These are phyloP conservation scores for Aspergillus sparsus DNA, from an alignment of 495 filamentous ascomycete species.

Conservation along the genomic window DNA sequence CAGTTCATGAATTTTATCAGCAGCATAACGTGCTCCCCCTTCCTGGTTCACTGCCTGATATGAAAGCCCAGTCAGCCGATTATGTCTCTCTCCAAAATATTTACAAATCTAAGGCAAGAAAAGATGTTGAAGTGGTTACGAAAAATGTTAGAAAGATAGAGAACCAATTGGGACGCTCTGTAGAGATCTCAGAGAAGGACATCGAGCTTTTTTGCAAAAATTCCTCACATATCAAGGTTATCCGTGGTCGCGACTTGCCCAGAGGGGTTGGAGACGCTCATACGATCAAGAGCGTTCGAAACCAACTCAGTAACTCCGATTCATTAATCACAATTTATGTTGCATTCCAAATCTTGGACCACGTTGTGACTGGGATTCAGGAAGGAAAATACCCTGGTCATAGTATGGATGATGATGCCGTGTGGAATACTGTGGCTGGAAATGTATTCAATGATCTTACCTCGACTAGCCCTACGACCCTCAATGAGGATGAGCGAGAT, in stretches of 20 bases:
- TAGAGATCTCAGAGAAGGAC: conserved; percentile 66
- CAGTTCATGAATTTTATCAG: conserved; percentile 72
- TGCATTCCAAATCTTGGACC: conserved; percentile 67
- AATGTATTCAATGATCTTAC: conserved; percentile 43
- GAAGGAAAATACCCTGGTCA: conserved; percentile 21
- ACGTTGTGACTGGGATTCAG: conserved; percentile 48
- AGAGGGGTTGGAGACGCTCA: conserved; percentile 41
- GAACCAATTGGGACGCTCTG: conserved; percentile 48
- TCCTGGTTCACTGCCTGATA: conserved; percentile 88
- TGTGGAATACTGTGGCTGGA: conserved; percentile 47
- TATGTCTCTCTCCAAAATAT: conserved; percentile 92
- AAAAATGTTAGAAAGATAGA: conserved; percentile 64
- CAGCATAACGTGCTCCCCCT: conserved; percentile 74
- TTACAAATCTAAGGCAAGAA: conserved; percentile 86
- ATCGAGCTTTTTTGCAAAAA: conserved; percentile 96
- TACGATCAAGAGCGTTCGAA: conserved; percentile 37
- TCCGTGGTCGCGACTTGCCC: conserved; percentile 61
- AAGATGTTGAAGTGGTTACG: conserved; percentile 77
- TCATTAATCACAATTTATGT: conserved; percentile 80
- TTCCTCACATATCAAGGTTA: conserved; percentile 87
- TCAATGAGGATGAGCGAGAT: conserved; percentile 37
- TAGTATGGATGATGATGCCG: conserved; percentile 38
- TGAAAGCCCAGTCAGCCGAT: conserved; percentile 93
- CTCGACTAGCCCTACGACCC: conserved; percentile 50
- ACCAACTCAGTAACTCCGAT: conserved; percentile 41